Evolutionary conservation across 2,329 filamentous ascomycete genomes (phyloP).

Genomic region (Clarireedia paspali): DNA sequence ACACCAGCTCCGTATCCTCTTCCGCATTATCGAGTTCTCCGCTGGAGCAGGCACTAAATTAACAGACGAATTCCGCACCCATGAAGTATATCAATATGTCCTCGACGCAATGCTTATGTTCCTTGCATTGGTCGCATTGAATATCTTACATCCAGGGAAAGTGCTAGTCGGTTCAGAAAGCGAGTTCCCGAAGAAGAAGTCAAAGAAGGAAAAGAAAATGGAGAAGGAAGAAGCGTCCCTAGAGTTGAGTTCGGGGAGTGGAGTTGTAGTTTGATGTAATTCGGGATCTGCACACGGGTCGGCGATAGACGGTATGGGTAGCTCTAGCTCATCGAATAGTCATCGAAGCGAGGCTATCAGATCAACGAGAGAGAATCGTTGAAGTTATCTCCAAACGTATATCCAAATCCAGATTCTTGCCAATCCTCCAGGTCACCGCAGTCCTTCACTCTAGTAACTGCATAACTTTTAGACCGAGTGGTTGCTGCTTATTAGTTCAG

Average conservation of each 20-base stretch:
- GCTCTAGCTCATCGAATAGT: no score
- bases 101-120: conserved; percentile 51
- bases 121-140: conserved; percentile 36
- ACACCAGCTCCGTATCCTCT: conserved; percentile 44
- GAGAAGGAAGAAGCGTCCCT: background rate
- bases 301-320: no score
- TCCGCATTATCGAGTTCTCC: conserved; percentile 49
- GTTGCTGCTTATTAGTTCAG: no score
- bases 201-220: background rate
- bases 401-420: no score
- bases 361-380: no score
- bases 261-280: background rate
- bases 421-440: no score
- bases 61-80: conserved; percentile 27
- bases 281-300: no score
- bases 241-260: background rate
- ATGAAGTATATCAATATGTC: conserved; percentile 44
- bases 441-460: no score
- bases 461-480: no score
- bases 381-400: no score
- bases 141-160: conserved; percentile 40
- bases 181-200: conserved; percentile 36
- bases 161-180: conserved; percentile 38
- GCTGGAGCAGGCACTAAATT: conserved; percentile 41
- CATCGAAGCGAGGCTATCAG: no score